Evolutionary conservation across 352 stramenopile genomes (phyloP).

Genomic region (Stramenopiles sp.): DNA sequence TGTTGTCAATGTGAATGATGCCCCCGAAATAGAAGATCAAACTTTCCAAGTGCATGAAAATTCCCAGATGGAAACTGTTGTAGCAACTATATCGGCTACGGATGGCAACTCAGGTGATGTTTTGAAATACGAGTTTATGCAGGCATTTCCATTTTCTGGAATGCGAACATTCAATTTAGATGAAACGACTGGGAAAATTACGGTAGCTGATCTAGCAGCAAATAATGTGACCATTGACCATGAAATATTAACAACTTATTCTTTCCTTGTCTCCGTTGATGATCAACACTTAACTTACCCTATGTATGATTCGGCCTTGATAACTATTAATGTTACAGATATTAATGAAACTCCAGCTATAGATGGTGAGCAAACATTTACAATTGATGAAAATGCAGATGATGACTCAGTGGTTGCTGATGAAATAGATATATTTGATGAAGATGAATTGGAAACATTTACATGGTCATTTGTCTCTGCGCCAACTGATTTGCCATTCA

Average conservation of each 20-base stretch:
- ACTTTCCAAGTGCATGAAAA: not conserved
- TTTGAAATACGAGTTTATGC: not conserved
- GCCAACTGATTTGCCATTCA: not conserved
- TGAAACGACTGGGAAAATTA: not conserved
- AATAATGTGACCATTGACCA: not conserved
- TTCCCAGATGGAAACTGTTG: not conserved
- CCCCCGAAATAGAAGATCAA: not conserved
- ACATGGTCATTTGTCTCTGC: not conserved
- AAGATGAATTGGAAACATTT: not conserved
- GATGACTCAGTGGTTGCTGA: not conserved
- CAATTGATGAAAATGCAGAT: not conserved
- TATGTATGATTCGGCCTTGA: not conserved
- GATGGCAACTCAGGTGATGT: not conserved
- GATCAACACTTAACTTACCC: not conserved
- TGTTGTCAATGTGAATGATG: not conserved
- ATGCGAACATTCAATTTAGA: not conserved
- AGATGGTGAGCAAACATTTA: not conserved
- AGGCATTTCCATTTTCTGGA: not conserved
- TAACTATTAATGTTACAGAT: conserved; percentile 1
- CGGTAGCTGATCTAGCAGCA: not conserved
- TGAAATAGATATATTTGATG: not conserved
- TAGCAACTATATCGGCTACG: not conserved
- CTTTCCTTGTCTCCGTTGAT: not conserved
- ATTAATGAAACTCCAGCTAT: not conserved
- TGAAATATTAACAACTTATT: not conserved